Evolutionary conservation across 441 rosid species (phyloP).

Genomic region (Geranium incanum): DNA sequence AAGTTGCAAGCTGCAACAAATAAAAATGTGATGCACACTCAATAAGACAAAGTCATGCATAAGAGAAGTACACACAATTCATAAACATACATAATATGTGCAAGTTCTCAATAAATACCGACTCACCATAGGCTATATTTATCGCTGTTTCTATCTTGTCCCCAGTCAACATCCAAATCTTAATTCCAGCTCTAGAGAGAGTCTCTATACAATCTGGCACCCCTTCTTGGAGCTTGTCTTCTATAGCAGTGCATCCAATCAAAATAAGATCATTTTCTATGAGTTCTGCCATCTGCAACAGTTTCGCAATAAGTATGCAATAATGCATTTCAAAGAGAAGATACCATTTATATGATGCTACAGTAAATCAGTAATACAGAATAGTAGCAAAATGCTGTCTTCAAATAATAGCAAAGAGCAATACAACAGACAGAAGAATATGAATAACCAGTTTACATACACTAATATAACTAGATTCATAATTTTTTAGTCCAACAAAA

Average conservation of each 20-base stretch:
- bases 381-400: neutral
- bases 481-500: neutral
- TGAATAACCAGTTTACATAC: neutral
- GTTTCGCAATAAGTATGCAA: constrained; percentile 18
- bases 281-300: constrained; percentile 81
- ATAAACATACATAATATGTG: constrained; percentile 11
- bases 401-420: neutral
- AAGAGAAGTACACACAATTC: constrained; percentile 9
- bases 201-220: constrained; percentile 97
- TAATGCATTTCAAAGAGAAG: neutral
- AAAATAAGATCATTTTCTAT: constrained; percentile 82
- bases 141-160: constrained; percentile 99
- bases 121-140: constrained; percentile 91
- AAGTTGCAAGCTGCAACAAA: constrained; percentile 62
- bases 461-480: neutral
- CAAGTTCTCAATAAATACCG: neutral
- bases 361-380: neutral
- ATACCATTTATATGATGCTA: neutral
- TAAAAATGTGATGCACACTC: constrained; percentile 19
- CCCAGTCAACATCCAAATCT: constrained; percentile 98
- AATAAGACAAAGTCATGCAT: constrained; percentile 17
- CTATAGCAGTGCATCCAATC: constrained; percentile 97
- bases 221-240: constrained; percentile 99
- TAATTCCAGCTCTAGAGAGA: constrained; percentile 96
- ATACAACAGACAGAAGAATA: neutral